Base-by-base conservation (phyloP, 1,139 yeast species). In the Yamadazyma taylorii region DNA sequence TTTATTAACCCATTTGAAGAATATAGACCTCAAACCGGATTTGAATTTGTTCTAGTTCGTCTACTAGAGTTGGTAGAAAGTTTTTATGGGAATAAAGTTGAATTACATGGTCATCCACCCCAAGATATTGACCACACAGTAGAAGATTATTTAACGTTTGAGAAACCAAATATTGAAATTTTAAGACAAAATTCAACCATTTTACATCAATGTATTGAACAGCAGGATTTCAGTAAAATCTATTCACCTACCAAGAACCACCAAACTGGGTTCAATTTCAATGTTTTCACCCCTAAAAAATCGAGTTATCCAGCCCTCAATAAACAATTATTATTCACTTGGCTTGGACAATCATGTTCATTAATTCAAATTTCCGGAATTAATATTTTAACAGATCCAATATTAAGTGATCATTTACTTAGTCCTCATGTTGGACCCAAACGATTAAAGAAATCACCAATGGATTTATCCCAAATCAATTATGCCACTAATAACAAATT, bases 281-380 rank as follows among this genome's bases (percentile, higher is more conserved):
- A 13, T 35, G 1, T 24, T 12, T 5, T 17, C 17, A 7, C 11
- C 16, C 32, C 8, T 5, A 19, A 19, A 6, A 19, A 19, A 19
- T 8, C 21, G 5, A 8, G 5, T 8, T 11, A 67, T 74, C 3
- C 48, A 6, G 10, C 65, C 1, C 38, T 75, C 4, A 44, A 61
- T 13, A 64, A 76, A 25, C 72, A 85, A 45, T 50, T 85, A 49
- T 66, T 84, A 3, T 78, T 84, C 52, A 88, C 97, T 0, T 90
- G 97, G 97, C 60, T 90, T 29, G 97, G 97, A 3, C 97, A 90
- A 56, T 84, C 95, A 36, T 88, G 97, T 58, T 78, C 92, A 3
- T 74, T 79, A 39, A 65, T 88, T 4, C 90, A 86, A 53, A 60
- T 87, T 9, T 75, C 84, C 4, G 86, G 88, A 1, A 63, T 88